phyloP scores from a whole-genome alignment of 331 rosid genomes.

The Dryas integrifolia region DNA sequence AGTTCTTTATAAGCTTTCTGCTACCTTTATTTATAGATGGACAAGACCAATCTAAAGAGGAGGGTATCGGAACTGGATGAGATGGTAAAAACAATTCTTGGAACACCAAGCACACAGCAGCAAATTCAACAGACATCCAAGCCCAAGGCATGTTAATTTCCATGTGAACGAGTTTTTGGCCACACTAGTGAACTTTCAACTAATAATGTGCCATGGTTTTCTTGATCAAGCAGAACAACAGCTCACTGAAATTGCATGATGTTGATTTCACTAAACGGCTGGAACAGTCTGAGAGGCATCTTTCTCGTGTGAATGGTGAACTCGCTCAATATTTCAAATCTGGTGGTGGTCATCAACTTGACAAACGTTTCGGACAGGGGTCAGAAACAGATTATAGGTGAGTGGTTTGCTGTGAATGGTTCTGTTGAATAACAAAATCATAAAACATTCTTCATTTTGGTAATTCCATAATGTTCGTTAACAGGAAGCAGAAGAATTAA shows the following conservation, averaged over 20 bases:
- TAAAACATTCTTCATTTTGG: neutral
- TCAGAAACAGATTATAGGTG: slow-evolving; percentile 27
- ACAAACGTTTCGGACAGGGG: slow-evolving; percentile 20
- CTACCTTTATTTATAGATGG: slow-evolving; percentile 50
- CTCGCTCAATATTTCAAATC: slow-evolving; percentile 45
- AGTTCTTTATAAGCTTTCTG: slow-evolving; percentile 21
- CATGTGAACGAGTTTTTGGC: neutral
- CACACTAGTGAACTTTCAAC: slow-evolving; percentile 9
- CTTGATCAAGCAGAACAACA: slow-evolving; percentile 38
- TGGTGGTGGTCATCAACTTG: slow-evolving; percentile 40
- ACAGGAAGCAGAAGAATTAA: slow-evolving; percentile 23
- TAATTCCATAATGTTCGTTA: neutral
- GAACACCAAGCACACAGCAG: slow-evolving; percentile 37
- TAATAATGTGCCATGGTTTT: slow-evolving; percentile 12
- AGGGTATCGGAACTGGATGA: slow-evolving; percentile 81
- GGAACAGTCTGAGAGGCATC: slow-evolving; percentile 54
- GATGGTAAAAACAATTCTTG: slow-evolving; percentile 50
- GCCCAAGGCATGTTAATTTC: slow-evolving; percentile 45
- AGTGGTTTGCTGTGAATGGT: slow-evolving; percentile 1
- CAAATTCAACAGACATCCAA: slow-evolving; percentile 37
- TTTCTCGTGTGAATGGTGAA: slow-evolving; percentile 61
- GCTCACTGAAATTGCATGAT: slow-evolving; percentile 34
- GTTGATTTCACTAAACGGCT: slow-evolving; percentile 48
- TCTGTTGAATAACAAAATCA: neutral
- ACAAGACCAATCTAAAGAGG: slow-evolving; percentile 63